A percentile compares a stretch with the other conserved stretches of the same genome.
Conservation (phyloP, 2,329 filamentous ascomycete genomes). For the Aaosphaeria arxii region DNA sequence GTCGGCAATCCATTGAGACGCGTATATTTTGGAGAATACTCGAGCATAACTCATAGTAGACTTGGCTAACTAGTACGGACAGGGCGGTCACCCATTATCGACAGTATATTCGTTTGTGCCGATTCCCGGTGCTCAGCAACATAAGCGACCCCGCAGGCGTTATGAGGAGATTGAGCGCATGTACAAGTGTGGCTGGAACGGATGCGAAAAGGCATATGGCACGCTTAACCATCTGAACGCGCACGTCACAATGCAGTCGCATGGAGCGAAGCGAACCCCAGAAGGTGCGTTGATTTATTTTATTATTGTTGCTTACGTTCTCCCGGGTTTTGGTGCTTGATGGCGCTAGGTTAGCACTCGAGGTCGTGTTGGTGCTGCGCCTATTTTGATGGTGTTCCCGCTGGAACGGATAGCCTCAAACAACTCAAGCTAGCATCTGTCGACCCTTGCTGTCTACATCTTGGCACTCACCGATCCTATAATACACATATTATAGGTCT, state of each 20-base stretch:
- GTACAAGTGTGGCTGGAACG: conserved; percentile 99
- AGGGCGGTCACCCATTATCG: conserved; percentile 54
- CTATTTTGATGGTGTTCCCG: conserved; percentile 53
- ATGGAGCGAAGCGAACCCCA: conserved; percentile 89
- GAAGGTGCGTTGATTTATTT: conserved; percentile 69
- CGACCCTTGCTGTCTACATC: conserved; percentile 36
- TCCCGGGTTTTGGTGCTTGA: conserved; percentile 20
- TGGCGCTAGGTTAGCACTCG: conserved; percentile 32
- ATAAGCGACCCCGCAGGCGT: conserved; percentile 87
- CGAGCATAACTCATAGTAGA: too few relatives aligned
- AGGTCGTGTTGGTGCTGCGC: conserved; percentile 45
- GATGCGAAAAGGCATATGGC: conserved; percentile 97
- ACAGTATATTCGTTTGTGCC: conserved; percentile 98
- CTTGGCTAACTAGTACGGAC: background rate
- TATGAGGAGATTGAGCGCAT: conserved; percentile 99
- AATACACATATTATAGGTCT: conserved; percentile 17
- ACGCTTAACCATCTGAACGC: conserved; percentile 97
- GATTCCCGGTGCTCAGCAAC: conserved; percentile 93
- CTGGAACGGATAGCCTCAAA: conserved; percentile 44
- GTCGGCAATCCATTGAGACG: too few relatives aligned
- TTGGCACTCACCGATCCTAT: conserved; percentile 22
- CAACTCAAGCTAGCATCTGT: conserved; percentile 44
- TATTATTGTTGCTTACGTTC: conserved; percentile 8
- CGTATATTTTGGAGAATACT: too few relatives aligned
- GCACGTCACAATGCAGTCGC: conserved; percentile 98